A percentile compares a stretch with the other conserved stretches of the same genome.
phyloP scores from a whole-genome alignment of 176 grass and related monocot species.

The Triticum aestivum region IWGSC_CS_RefSeq_v2.1 NC_057795.1:637010493-637010992 shows the following conservation, averaged over 20 bases:
- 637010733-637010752: conserved; percentile 62
- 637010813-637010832: not conserved
- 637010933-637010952: conserved; percentile 41
- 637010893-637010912: conserved; percentile 23
- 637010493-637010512: conserved; percentile 76
- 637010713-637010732: conserved; percentile 54
- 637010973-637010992: conserved; percentile 12
- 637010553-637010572: conserved; percentile 83
- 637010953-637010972: not conserved
- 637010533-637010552: conserved; percentile 77
- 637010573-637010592: conserved; percentile 79
- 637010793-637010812: conserved; percentile 34
- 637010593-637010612: conserved; percentile 50
- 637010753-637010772: conserved; percentile 52
- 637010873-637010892: not conserved
- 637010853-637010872: conserved; percentile 1
- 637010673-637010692: conserved; percentile 65
- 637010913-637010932: not conserved
- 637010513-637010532: conserved; percentile 84
- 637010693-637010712: conserved; percentile 54
- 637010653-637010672: conserved; percentile 57
- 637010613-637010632: conserved; percentile 11
- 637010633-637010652: conserved; percentile 27
- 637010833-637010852: not conserved
- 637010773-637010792: conserved; percentile 38